phyloP scores from a whole-genome alignment of 768 basidiomycete genomes.

The Phanerochaete carnosa region DNA sequence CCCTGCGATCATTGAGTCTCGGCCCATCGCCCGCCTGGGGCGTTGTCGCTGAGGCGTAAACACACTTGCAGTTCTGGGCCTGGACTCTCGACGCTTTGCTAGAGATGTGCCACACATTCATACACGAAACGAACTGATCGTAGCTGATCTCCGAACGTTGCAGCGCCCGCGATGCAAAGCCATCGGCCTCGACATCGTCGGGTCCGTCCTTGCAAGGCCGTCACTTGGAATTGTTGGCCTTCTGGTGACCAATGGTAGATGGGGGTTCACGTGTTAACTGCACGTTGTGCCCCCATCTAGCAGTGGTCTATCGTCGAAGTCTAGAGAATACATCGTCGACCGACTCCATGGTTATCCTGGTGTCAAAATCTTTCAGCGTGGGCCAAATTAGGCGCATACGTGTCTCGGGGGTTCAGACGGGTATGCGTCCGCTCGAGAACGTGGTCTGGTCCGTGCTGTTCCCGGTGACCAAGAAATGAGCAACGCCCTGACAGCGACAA shows the following conservation, averaged over 20 bases:
- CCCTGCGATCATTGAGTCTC: neutral
- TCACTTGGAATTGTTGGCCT: neutral
- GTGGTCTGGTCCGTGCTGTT: neutral
- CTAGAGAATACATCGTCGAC: no score
- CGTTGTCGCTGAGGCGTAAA: neutral
- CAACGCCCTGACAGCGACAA: neutral
- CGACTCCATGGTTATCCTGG: no score
- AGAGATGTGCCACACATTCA: neutral
- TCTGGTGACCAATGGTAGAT: neutral
- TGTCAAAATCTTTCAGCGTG: no score
- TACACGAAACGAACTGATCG: no score
- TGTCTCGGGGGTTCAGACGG: neutral
- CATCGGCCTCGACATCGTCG: no score
- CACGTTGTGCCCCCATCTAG: neutral
- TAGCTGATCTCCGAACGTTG: no score
- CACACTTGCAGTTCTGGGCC: neutral
- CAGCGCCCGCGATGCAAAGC: no score
- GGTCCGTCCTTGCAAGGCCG: no score
- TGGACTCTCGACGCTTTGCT: neutral
- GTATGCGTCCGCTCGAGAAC: neutral
- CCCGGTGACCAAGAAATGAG: neutral
- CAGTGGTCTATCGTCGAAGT: no score
- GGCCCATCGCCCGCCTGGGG: neutral
- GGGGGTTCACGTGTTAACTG: neutral
- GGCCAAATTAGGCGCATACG: neutral